phyloP scores from a whole-genome alignment of 202 grass and related monocot species.

The Brachypodium distachyon region DNA sequence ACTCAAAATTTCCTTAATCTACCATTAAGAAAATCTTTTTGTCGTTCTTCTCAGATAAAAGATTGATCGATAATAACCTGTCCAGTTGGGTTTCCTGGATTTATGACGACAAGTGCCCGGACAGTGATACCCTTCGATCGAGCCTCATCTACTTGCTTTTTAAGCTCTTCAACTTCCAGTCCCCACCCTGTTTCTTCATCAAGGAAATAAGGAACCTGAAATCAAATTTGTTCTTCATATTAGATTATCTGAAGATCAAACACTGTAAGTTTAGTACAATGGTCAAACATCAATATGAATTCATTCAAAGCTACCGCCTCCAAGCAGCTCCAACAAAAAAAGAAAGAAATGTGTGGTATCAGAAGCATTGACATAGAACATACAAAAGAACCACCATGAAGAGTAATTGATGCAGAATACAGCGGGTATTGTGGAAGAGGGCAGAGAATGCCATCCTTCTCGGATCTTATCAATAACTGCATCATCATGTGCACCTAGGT shows the following conservation, averaged over 20 bases:
- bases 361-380: slow-evolving; percentile 31
- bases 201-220: slow-evolving; percentile 90
- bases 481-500: slow-evolving; percentile 97
- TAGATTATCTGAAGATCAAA: not conserved
- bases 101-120: slow-evolving; percentile 78
- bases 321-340: not conserved
- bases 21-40: not conserved
- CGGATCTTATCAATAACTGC: slow-evolving; percentile 83
- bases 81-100: slow-evolving; percentile 94
- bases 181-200: slow-evolving; percentile 79
- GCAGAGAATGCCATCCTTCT: slow-evolving; percentile 97
- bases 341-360: not conserved
- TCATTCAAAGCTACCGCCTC: not conserved
- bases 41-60: not conserved
- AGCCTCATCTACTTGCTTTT: slow-evolving; percentile 77
- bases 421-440: slow-evolving; percentile 95
- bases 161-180: slow-evolving; percentile 66
- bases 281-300: not conserved
- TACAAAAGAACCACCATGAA: slow-evolving; percentile 97
- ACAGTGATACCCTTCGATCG: slow-evolving; percentile 85
- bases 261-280: not conserved
- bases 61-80: slow-evolving; percentile 43
- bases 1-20: not conserved
- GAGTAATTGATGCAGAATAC: slow-evolving; percentile 92
- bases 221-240: slow-evolving; percentile 14